Percentiles rank a stretch among this genome's conserved stretches.
phyloP scores from a whole-genome alignment of 108 stramenopile genomes.

The Ochromonas danica region DNA sequence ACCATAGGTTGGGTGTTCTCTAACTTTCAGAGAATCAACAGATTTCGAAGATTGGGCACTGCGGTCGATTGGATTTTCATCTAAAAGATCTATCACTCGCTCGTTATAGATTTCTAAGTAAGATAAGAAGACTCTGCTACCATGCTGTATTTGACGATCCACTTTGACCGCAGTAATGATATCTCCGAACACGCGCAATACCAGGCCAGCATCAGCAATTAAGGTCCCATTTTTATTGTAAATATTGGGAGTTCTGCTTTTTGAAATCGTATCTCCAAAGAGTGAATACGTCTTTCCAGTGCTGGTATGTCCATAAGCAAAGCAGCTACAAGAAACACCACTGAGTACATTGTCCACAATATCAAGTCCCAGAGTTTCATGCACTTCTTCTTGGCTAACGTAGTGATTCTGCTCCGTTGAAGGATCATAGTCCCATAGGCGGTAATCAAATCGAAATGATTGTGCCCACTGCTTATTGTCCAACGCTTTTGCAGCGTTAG shows the following conservation, averaged over 20 bases:
- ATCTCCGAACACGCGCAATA: background rate
- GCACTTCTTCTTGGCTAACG: background rate
- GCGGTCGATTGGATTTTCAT: background rate
- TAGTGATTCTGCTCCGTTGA: background rate
- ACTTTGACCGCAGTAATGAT: background rate
- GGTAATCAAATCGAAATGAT: conserved; percentile 5
- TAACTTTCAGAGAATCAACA: background rate
- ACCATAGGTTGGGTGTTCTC: conserved; percentile 30
- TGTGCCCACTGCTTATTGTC: conserved; percentile 28
- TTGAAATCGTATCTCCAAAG: conserved; percentile 3
- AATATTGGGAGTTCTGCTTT: background rate
- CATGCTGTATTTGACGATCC: background rate
- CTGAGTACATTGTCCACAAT: conserved; percentile 23
- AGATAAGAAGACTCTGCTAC: background rate
- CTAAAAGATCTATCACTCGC: background rate
- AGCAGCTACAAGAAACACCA: conserved; percentile 5
- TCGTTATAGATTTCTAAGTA: conserved; percentile 23
- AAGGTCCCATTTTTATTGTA: background rate
- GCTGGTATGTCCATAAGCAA: conserved; percentile 24
- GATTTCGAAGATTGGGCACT: background rate
- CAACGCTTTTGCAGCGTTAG: conserved; percentile 5
- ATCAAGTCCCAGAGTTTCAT: conserved; percentile 20
- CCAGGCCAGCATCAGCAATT: background rate
- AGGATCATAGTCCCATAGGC: conserved; percentile 9
- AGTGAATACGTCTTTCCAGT: conserved; percentile 27